Evolutionary conservation across 768 basidiomycete genomes (phyloP).

Genomic region (Daedaleopsis nitida): DNA sequence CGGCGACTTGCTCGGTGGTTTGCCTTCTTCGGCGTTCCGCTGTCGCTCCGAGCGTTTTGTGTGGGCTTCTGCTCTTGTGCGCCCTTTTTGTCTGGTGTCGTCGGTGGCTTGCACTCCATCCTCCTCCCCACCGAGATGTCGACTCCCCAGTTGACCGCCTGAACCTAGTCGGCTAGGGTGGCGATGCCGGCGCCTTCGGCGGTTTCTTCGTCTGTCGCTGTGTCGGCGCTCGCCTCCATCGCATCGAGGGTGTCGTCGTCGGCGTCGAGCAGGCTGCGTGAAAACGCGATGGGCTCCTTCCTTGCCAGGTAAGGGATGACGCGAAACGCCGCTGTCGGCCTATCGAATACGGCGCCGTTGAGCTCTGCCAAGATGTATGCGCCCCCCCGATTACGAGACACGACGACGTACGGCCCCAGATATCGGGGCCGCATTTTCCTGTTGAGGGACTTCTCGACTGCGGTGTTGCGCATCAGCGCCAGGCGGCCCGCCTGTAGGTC

Average conservation of each 20-base stretch:
- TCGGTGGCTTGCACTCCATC: background rate
- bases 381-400: constrained; percentile 16
- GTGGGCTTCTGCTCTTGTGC: background rate
- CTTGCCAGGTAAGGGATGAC: constrained; percentile 24
- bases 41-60: background rate
- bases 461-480: constrained; percentile 28
- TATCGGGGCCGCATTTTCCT: constrained; percentile 26
- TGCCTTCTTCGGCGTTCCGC: too few species aligned
- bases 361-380: constrained; percentile 23
- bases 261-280: background rate
- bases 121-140: background rate
- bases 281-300: background rate
- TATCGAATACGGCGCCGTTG: constrained; percentile 21
- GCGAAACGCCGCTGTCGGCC: constrained; percentile 19
- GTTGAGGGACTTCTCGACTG: constrained; percentile 23
- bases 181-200: background rate
- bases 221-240: background rate
- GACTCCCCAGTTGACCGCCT: background rate
- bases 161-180: background rate
- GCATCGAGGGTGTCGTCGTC: background rate
- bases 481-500: constrained; percentile 28
- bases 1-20: too few species aligned
- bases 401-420: constrained; percentile 25
- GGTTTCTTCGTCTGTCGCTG: background rate
- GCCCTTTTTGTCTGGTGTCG: background rate